Base-by-base conservation (phyloP, 2,329 filamentous ascomycete genomes). In the Ophiocordyceps polyrhachis-furcata region DNA sequence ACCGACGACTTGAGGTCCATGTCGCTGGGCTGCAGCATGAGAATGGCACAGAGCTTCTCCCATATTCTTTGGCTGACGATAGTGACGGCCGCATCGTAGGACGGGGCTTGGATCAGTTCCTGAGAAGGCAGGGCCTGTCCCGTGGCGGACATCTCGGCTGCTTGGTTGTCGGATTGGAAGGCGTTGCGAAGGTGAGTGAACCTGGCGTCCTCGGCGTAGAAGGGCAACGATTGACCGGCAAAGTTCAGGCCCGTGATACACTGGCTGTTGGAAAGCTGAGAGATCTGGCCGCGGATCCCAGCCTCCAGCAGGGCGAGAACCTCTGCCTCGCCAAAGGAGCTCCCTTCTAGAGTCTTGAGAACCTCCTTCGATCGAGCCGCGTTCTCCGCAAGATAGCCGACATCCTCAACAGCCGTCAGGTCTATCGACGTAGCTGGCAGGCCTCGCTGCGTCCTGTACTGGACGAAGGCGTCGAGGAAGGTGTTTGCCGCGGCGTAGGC, bases 211-310 rank as follows among this genome's bases (percentile, higher is more conserved):
- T 62, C 54, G 4, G 65, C 66, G 66, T 71, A 76, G 58, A 73
- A 76, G 0, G 70, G 70, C 43, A 65, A 56, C 50, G 63, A 58
- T 6, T 63, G 61, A 20, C 63, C 67, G 8, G 50, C 49, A 48
- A 74, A 66, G 45, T 65, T 62, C 54, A 76, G 65, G 2, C 73
- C 73, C 0, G 71, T 75, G 48, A 76, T 70, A 35, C 64, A 66
- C 51, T 76, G 71, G 40, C 58, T 62, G 46, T 66, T 63, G 54
- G 68, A 73, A 0, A 61, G 56, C 0, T 52, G 50, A 0, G 55
- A 55, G 4, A 72, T 51, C 25, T 62, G 59, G 2, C 69, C 70
- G 6, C 56, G 62, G 38, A 76, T 68, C 17, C 70, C 69, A 0
- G 69, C 66, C 1, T 64, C 66, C 1, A 76, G 58, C 0, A 77